Percentiles rank a stretch among this genome's conserved stretches.
Conservation (phyloP, 805 yeast genomes). For the Barnettozyma californica region DNA sequence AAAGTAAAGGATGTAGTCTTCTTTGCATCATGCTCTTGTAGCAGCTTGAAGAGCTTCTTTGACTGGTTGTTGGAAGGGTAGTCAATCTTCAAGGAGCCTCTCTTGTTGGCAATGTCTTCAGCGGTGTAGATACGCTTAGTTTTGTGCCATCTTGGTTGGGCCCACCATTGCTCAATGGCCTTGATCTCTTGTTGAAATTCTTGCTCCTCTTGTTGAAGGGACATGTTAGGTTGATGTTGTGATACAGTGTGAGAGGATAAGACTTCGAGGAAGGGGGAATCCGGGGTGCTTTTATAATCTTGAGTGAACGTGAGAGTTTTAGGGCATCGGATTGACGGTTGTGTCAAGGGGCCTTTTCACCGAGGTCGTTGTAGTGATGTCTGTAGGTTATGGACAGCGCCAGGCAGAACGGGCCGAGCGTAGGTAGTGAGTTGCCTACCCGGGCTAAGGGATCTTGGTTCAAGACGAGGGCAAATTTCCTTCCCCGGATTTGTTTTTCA, state of each 20-base stretch:
- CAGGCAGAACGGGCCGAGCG: not conserved
- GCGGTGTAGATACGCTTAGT: conserved; percentile 87
- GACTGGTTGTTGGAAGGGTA: conserved; percentile 80
- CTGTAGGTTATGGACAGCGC: not conserved
- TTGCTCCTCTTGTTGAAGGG: conserved; percentile 19
- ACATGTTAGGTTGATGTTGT: conserved; percentile 6
- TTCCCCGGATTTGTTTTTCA: not conserved
- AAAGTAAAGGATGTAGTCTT: conserved; percentile 82
- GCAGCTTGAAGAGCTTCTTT: conserved; percentile 67
- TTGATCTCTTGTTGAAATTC: conserved; percentile 46
- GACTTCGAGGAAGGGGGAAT: not conserved
- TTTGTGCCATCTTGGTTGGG: conserved; percentile 83
- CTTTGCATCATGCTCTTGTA: conserved; percentile 65
- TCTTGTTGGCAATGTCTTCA: conserved; percentile 82
- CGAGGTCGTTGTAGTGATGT: not conserved
- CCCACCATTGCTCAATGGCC: conserved; percentile 86
- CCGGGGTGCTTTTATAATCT: conserved; percentile 1
- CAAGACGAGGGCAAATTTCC: not conserved
- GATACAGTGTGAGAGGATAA: not conserved
- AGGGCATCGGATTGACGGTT: conserved; percentile 1
- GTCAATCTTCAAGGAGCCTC: conserved; percentile 69
- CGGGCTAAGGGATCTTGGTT: not conserved
- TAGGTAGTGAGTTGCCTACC: not conserved
- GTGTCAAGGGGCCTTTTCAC: conserved; percentile 4
- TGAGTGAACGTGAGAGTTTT: not conserved